A percentile compares a stretch with the other conserved stretches of the same genome.
These are phyloP conservation scores for Candida pseudocylindracea DNA, from an alignment of 1,139 yeast genomes.

Conservation along the genomic window DNA sequence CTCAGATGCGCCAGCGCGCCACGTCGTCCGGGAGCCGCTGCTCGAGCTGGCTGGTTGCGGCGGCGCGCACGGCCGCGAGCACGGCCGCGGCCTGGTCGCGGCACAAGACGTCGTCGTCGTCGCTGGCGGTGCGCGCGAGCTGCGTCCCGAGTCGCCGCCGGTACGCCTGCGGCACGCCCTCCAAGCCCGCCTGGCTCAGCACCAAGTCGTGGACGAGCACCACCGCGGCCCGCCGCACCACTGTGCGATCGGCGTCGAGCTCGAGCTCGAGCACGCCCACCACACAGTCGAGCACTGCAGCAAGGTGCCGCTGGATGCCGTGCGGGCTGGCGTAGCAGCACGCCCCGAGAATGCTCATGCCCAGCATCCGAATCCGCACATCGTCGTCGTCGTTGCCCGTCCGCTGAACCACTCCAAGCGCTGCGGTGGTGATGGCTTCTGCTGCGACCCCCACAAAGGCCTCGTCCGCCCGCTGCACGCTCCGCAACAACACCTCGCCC, in stretches of 20 bases:
- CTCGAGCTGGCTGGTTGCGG: too few species aligned
- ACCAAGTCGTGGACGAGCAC: conserved; percentile 46
- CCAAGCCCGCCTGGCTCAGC: too few species aligned
- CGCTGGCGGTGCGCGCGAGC: too few species aligned
- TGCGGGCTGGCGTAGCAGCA: conserved; percentile 37
- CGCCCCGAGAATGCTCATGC: conserved; percentile 60
- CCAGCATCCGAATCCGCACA: conserved; percentile 48
- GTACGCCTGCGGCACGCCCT: too few species aligned
- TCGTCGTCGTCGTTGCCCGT: conserved; percentile 17
- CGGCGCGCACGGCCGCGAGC: too few species aligned
- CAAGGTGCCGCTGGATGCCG: conserved; percentile 8
- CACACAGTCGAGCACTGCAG: conserved; percentile 39
- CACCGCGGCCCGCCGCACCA: conserved; percentile 58
- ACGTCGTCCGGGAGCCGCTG: too few species aligned
- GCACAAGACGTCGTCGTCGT: too few species aligned
- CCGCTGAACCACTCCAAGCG: conserved; percentile 17
- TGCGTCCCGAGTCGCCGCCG: too few species aligned
- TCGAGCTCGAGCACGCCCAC: conserved; percentile 51
- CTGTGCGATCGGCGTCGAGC: conserved; percentile 16
- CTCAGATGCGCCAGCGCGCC: too few species aligned
- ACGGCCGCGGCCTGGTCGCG: too few species aligned
- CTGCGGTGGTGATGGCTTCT: conserved; percentile 8
- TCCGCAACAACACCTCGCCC: conserved; percentile 60
- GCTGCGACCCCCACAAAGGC: conserved; percentile 20
- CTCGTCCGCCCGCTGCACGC: conserved; percentile 25